A percentile compares a stretch with the other conserved stretches of the same genome.
Conservation (phyloP, 2,329 filamentous ascomycete species). For the Talaromyces marneffei region DNA sequence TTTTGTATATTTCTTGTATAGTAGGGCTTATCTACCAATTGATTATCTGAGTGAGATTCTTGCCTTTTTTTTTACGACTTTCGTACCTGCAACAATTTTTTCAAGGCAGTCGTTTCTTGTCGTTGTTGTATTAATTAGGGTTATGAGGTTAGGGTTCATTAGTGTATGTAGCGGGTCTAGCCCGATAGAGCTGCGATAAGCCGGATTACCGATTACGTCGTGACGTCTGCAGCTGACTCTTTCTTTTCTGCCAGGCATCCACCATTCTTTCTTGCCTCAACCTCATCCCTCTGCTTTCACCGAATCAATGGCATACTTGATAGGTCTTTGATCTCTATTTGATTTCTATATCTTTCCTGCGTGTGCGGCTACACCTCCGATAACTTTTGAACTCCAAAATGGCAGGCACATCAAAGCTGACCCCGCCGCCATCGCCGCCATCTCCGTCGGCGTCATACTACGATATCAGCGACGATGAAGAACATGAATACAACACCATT, state of each 20-base stretch:
- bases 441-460: constrained; percentile 88
- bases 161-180: not conserved
- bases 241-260: constrained; percentile 9
- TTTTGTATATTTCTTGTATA: constrained; percentile 3
- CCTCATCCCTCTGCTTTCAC: not conserved
- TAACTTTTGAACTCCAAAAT: constrained; percentile 18
- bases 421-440: constrained; percentile 41
- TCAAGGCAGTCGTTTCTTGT: no score
- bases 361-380: not conserved
- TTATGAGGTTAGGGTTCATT: not conserved
- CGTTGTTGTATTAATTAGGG: no score
- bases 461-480: constrained; percentile 92
- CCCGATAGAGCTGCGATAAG: constrained; percentile 6
- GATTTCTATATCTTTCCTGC: not conserved
- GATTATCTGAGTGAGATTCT: not conserved
- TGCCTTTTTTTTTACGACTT: not conserved
- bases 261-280: not conserved
- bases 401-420: constrained; percentile 30
- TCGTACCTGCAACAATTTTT: no score
- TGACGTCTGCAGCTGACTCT: constrained; percentile 15
- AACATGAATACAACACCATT: constrained; percentile 91
- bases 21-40: not conserved
- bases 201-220: constrained; percentile 10
- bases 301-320: not conserved
- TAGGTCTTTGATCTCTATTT: not conserved